Evolutionary conservation across 2,329 filamentous ascomycete genomes (phyloP).

Genomic region (Pezicula radicicola): DNA sequence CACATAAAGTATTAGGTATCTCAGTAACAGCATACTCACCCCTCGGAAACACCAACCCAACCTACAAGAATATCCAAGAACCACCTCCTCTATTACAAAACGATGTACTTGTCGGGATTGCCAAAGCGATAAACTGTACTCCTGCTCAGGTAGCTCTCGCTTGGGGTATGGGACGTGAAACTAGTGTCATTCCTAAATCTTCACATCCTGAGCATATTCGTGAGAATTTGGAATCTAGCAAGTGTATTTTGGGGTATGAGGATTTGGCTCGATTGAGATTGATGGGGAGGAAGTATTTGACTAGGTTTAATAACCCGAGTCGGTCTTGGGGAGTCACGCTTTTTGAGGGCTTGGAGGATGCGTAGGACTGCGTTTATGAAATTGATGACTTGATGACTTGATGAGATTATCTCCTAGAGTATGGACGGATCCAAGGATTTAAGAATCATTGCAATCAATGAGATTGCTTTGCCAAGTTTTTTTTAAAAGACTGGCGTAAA

Average conservation of each 20-base stretch:
- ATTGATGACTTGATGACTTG: no score
- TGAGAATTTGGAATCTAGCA: conserved; percentile 46
- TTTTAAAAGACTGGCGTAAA: no score
- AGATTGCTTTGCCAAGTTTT: no score
- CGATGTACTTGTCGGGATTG: not conserved
- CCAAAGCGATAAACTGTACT: conserved; percentile 5
- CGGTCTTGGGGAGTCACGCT: conserved; percentile 31
- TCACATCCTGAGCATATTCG: conserved; percentile 29
- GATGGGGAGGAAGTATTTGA: conserved; percentile 27
- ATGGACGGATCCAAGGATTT: no score
- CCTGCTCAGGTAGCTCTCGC: conserved; percentile 31
- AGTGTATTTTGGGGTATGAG: conserved; percentile 35
- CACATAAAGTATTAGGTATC: conserved; percentile 26
- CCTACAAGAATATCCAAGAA: conserved; percentile 30
- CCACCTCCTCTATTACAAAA: conserved; percentile 26
- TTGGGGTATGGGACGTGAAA: conserved; percentile 31
- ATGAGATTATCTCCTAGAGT: no score
- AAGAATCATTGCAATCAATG: no score
- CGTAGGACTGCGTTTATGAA: not conserved
- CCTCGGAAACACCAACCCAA: conserved; percentile 43
- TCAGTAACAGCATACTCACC: conserved; percentile 32
- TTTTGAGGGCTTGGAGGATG: conserved; percentile 12
- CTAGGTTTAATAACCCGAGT: conserved; percentile 25
- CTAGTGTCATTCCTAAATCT: conserved; percentile 32
- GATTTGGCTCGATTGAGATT: conserved; percentile 34